phyloP scores from a whole-genome alignment of 2,329 filamentous ascomycete genomes.

The Pseudogymnoascus sp. region DNA sequence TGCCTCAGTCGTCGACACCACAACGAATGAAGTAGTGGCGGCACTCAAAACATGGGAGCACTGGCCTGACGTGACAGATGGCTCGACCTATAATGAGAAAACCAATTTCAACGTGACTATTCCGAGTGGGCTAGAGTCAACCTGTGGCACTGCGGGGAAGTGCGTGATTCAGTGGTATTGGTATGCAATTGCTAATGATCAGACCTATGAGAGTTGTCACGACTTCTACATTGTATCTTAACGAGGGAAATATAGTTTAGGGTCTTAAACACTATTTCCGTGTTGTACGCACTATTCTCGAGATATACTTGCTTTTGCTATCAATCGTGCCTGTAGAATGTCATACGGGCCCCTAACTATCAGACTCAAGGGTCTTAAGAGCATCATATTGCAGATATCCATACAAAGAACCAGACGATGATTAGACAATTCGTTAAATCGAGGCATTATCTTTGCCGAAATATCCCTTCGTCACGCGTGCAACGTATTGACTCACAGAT shows the following conservation, averaged over 20 bases:
- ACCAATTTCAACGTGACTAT: not conserved
- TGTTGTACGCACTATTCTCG: too few relatives aligned
- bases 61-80: conserved; percentile 13
- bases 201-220: conserved; percentile 1
- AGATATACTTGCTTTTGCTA: too few relatives aligned
- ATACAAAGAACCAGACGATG: too few relatives aligned
- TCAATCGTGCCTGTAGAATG: too few relatives aligned
- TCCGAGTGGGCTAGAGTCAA: not conserved
- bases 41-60: not conserved
- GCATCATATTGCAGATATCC: too few relatives aligned
- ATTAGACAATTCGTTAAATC: not conserved
- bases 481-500: too few relatives aligned
- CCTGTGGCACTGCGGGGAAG: conserved; percentile 20
- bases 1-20: not conserved
- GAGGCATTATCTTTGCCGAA: too few relatives aligned
- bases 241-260: not conserved
- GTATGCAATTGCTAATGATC: not conserved
- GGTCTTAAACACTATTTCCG: not conserved
- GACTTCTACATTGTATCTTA: conserved; percentile 12
- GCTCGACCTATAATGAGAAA: not conserved
- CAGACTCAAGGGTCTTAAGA: too few relatives aligned
- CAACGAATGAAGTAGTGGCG: not conserved
- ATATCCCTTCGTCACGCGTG: too few relatives aligned
- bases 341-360: too few relatives aligned
- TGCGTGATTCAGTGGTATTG: conserved; percentile 18